Base-by-base conservation (phyloP, 1,139 yeast species). In the Citeromyces hawaiiensis region DNA sequence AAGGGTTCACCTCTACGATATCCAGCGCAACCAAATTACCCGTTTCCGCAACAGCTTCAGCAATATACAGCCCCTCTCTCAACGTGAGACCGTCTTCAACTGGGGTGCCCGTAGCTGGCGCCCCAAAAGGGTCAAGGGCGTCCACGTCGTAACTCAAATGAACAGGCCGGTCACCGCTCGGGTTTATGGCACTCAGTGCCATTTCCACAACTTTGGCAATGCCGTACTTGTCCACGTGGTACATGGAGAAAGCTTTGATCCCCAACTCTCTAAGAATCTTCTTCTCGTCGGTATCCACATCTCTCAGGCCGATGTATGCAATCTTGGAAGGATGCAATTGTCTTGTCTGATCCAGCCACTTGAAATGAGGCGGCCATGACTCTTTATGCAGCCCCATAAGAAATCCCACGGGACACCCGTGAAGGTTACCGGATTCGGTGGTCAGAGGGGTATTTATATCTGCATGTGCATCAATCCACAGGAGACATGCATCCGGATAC, bases 391-490 rank as follows among this genome's bases (percentile, higher is more conserved):
- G 64, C 2, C 96, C 96, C 74, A 87, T 67, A 42, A 88, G 66
- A 57, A 91, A 91, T 4, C 96, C 76, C 35, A 91, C 85, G 6
- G 98, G 98, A 59, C 97, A 88, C 3, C 98, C 98, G 59, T 91
- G 98, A 50, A 91, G 68, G 60, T 91, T 91, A 37, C 98, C 98
- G 9, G 91, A 76, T 36, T 73, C 82, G 4, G 97, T 79, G 11
- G 88, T 76, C 38, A 67, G 68, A n/a, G 96, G 87, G 2, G 96
- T 82, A 65, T 91, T 91, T 55, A 91, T 79, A 58, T 91, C 98
- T 29, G 97, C 96, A 56, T 91, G 98, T 1, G 98, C 98, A 61
- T 91, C 98, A 49, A 91, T 82, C 98, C 98, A 91, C 47, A 91
- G 59, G 38, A 91, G 70, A 54, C 95, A 86, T 23, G 95, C 87